Conservation (phyloP, 2,329 filamentous ascomycete genomes). For the Calonectria pseudoturangicola region DNA sequence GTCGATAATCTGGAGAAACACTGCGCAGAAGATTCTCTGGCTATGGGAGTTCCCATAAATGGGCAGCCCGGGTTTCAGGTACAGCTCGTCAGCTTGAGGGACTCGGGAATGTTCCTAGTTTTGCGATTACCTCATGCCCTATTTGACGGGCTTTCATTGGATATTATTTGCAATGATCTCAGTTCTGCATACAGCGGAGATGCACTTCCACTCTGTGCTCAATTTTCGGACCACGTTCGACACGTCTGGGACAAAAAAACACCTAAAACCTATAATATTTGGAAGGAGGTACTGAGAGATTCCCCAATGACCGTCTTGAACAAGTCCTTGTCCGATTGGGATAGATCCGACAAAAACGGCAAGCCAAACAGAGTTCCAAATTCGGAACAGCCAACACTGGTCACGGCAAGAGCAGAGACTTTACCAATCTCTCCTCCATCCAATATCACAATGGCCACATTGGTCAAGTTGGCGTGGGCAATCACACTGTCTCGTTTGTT, state of each 20-base stretch:
- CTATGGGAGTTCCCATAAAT: conserved; percentile 11
- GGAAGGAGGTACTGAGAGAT: background rate
- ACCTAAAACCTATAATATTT: background rate
- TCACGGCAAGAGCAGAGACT: conserved; percentile 7
- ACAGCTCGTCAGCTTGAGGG: background rate
- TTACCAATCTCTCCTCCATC: conserved; percentile 1
- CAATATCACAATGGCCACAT: conserved; percentile 1
- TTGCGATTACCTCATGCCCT: conserved; percentile 7
- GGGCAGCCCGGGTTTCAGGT: conserved; percentile 9
- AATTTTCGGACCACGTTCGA: conserved; percentile 7
- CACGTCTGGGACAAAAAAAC: conserved; percentile 1
- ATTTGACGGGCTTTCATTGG: conserved; percentile 9
- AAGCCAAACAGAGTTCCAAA: background rate
- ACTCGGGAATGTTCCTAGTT: background rate
- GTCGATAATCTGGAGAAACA: conserved; percentile 1
- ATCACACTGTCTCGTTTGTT: background rate
- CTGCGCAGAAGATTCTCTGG: conserved; percentile 5
- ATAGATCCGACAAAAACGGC: background rate
- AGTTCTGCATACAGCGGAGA: conserved; percentile 3
- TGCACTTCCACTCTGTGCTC: background rate
- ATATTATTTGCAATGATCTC: conserved; percentile 5
- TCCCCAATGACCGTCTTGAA: background rate
- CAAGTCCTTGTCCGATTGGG: background rate
- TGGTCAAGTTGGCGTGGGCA: conserved; percentile 13
- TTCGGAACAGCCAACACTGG: background rate